Evolutionary conservation across 1,139 yeast species (phyloP).

Genomic region (Kluyveromyces sp.): DNA sequence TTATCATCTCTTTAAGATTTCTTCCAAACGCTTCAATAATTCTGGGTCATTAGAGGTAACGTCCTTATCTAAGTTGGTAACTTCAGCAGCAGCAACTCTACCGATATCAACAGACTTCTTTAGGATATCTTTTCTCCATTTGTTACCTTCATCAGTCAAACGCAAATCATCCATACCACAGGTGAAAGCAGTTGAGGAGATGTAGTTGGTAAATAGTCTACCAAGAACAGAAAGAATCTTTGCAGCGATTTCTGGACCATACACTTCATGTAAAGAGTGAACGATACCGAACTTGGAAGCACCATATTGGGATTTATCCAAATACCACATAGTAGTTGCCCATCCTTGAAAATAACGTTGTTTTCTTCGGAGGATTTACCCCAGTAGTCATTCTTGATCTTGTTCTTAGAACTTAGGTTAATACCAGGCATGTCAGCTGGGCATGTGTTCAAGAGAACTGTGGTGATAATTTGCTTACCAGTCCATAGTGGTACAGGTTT

Average conservation of each 20-base stretch:
- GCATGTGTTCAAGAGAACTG: conserved; percentile 78
- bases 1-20: conserved; percentile 88
- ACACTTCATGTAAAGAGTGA: conserved; percentile 92
- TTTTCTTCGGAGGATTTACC: conserved; percentile 77
- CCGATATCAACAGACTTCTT: conserved; percentile 74
- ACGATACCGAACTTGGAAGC: conserved; percentile 96
- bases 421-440: conserved; percentile 88
- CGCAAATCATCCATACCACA: conserved; percentile 99
- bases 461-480: conserved; percentile 94
- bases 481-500: conserved; percentile 95
- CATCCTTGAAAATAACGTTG: conserved; percentile 75
- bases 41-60: conserved; percentile 62
- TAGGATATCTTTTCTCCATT: conserved; percentile 79
- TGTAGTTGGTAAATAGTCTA: conserved; percentile 87
- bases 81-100: conserved; percentile 88
- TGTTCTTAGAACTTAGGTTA: conserved; percentile 73
- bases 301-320: conserved; percentile 98
- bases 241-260: conserved; percentile 89
- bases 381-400: conserved; percentile 94
- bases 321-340: conserved; percentile 85
- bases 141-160: conserved; percentile 83
- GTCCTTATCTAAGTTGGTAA: conserved; percentile 63
- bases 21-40: conserved; percentile 81
- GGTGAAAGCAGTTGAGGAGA: conserved; percentile 87
- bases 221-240: conserved; percentile 85